These are phyloP conservation scores for Postia placenta DNA, from an alignment of 768 basidiomycete species.

Conservation along the genomic window DNA sequence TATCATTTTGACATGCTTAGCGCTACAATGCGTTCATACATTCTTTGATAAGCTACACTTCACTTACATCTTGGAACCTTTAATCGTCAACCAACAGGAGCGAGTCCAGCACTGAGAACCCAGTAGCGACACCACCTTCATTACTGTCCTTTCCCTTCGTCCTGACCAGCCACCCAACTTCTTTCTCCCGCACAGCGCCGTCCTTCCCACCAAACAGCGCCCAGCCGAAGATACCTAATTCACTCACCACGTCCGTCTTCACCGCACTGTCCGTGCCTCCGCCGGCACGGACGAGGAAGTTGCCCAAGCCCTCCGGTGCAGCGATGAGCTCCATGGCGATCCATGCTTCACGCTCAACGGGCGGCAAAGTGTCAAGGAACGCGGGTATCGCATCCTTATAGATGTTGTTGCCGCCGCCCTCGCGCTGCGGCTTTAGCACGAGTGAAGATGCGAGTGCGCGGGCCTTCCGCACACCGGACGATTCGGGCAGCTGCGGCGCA, in stretches of 20 bases:
- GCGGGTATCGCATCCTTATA: constrained; percentile 78
- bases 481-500: neutral
- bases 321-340: constrained; percentile 93
- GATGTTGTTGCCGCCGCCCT: constrained; percentile 96
- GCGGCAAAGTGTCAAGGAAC: constrained; percentile 61
- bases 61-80: neutral
- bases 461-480: constrained; percentile 43
- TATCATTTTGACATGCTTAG: no score
- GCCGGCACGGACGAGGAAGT: constrained; percentile 75
- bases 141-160: constrained; percentile 90
- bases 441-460: constrained; percentile 43
- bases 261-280: constrained; percentile 35
- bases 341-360: constrained; percentile 73
- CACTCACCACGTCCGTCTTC: constrained; percentile 71
- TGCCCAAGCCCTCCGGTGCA: constrained; percentile 61
- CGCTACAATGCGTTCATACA: no score
- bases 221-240: constrained; percentile 91
- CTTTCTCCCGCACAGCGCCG: constrained; percentile 46
- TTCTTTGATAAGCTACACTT: no score
- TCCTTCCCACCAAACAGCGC: constrained; percentile 58
- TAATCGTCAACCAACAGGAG: constrained; percentile 30
- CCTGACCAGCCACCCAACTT: constrained; percentile 78
- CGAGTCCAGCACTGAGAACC: constrained; percentile 40
- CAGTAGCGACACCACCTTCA: constrained; percentile 76
- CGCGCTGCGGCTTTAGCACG: constrained; percentile 96